Evolutionary conservation across 305 asterid species (phyloP).

Genomic region (Solanum hybrid): DNA sequence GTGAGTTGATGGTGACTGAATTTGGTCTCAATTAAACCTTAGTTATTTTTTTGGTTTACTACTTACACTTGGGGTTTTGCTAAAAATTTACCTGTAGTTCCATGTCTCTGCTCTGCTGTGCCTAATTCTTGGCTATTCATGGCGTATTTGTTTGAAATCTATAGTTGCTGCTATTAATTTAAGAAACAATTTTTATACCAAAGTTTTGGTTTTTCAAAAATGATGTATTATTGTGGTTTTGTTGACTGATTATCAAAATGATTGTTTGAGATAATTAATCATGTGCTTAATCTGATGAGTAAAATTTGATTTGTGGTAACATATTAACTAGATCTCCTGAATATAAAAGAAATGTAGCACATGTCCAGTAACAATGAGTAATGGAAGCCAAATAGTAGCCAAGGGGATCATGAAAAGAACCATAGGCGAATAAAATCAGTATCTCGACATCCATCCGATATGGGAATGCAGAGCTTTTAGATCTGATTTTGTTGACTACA

Average conservation of each 20-base stretch:
- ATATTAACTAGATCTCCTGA: background rate
- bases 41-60: background rate
- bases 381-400: background rate
- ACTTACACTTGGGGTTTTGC: background rate
- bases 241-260: slow-evolving; percentile 6
- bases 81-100: background rate
- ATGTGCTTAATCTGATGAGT: background rate
- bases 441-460: background rate
- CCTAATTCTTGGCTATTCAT: background rate
- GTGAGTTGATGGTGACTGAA: background rate
- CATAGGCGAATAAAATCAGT: background rate
- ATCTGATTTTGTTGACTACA: background rate
- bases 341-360: background rate
- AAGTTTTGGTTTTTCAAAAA: background rate
- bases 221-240: background rate
- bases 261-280: slow-evolving; percentile 9
- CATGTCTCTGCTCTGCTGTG: background rate
- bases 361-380: background rate
- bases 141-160: background rate
- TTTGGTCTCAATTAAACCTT: background rate
- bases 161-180: background rate
- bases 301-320: slow-evolving; percentile 5
- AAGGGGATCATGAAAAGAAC: background rate
- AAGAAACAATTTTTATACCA: background rate
- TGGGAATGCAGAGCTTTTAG: background rate